phyloP scores from a whole-genome alignment of 768 basidiomycete genomes.

The Crepidotus variabilis region DNA sequence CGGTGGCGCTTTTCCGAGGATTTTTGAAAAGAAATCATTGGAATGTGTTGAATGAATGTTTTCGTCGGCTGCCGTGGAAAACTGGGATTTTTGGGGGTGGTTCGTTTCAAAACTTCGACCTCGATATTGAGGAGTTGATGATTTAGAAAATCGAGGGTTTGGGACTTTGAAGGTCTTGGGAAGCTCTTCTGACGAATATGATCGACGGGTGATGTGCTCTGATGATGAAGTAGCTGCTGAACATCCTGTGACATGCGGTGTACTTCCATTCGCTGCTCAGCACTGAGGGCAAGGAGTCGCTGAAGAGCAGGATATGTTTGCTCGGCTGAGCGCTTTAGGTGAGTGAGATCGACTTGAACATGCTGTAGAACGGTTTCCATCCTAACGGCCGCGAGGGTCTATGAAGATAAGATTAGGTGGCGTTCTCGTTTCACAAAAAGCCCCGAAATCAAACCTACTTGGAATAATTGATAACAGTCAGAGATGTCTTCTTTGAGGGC shows the following conservation, averaged over 20 bases:
- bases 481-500: neutral
- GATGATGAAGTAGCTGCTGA: neutral
- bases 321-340: neutral
- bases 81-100: no score
- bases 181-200: no score
- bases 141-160: neutral
- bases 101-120: no score
- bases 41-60: no score
- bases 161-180: no score
- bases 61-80: no score
- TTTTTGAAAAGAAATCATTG: neutral
- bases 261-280: neutral
- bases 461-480: neutral
- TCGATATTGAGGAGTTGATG: no score
- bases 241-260: neutral
- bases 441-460: no score
- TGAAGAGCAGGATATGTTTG: no score
- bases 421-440: neutral
- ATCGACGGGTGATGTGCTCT: no score
- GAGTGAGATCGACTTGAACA: neutral
- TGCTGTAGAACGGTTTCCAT: neutral
- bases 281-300: neutral
- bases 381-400: neutral
- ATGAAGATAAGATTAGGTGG: neutral
- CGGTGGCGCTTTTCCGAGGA: neutral